phyloP scores from a whole-genome alignment of 2,329 filamentous ascomycete species.

The Aspergillus costaricaensis region DNA sequence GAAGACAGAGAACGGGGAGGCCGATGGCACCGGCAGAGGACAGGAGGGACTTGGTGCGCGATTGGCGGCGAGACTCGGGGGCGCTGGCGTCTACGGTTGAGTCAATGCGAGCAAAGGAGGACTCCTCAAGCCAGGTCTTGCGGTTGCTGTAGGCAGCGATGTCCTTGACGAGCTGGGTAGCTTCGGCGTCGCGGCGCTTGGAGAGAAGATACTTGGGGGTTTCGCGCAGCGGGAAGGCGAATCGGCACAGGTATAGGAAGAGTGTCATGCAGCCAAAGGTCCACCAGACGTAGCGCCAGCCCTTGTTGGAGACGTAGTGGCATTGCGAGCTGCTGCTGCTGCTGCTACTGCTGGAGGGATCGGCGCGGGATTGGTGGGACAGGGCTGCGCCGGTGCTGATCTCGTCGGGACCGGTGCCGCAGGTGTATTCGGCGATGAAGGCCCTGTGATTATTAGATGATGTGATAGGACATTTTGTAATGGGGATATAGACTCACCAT shows the following conservation, averaged over 20 bases:
- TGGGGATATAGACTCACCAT: constrained; percentile 13
- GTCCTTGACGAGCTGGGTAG: constrained; percentile 23
- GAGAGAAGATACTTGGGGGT: constrained; percentile 24
- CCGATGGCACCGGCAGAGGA: constrained; percentile 7
- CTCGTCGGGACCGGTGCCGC: constrained; percentile 25
- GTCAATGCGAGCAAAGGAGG: constrained; percentile 22
- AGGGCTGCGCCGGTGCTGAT: constrained; percentile 17
- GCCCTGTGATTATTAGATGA: constrained; percentile 15
- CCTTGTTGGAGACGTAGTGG: constrained; percentile 26
- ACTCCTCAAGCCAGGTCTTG: constrained; percentile 22
- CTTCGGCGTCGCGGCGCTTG: constrained; percentile 20
- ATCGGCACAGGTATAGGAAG: constrained; percentile 23
- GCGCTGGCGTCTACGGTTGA: constrained; percentile 18
- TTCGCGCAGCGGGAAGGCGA: constrained; percentile 19
- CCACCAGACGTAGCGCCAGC: constrained; percentile 28
- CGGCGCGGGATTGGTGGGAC: constrained; percentile 4
- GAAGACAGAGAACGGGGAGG: constrained; percentile 12
- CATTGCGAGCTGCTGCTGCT: constrained; percentile 17
- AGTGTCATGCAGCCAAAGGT: constrained; percentile 26
- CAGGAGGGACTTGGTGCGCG: constrained; percentile 2
- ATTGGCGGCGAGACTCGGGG: background rate
- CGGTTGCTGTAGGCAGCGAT: constrained; percentile 19
- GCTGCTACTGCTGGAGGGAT: constrained; percentile 5
- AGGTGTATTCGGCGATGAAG: constrained; percentile 24
- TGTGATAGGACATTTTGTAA: too few species aligned